These are phyloP conservation scores for Coemansia sp. DNA, from an alignment of 192 early-diverging fungal species.

Conservation along the genomic window DNA sequence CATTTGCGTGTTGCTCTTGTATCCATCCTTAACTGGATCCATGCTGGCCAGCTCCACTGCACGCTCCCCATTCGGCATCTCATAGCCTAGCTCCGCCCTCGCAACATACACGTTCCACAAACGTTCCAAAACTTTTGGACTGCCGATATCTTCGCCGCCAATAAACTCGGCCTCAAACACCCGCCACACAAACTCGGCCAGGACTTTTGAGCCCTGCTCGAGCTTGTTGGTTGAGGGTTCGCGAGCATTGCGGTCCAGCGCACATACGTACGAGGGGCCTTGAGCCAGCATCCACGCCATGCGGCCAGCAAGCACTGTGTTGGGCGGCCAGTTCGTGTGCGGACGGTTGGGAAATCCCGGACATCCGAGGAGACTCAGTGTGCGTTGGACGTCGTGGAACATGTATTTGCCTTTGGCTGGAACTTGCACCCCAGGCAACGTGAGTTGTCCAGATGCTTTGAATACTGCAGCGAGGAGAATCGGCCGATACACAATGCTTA, in stretches of 20 bases:
- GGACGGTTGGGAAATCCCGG: conserved; percentile 22
- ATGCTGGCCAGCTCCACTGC: conserved; percentile 28
- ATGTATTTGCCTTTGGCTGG: conserved; percentile 36
- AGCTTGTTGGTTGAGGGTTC: background rate
- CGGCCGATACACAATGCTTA: conserved; percentile 29
- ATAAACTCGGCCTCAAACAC: conserved; percentile 48
- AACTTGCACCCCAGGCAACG: conserved; percentile 30
- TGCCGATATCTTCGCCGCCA: conserved; percentile 30
- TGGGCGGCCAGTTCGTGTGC: conserved; percentile 34
- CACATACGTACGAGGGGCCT: conserved; percentile 20
- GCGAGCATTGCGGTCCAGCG: conserved; percentile 8
- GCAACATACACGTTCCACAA: conserved; percentile 39
- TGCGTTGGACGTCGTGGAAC: conserved; percentile 48
- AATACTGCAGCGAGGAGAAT: conserved; percentile 41
- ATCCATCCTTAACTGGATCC: conserved; percentile 23
- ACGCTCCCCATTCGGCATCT: conserved; percentile 17
- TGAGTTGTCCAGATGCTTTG: conserved; percentile 21
- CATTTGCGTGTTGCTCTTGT: conserved; percentile 48
- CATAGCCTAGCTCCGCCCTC: background rate
- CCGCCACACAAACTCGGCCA: conserved; percentile 46
- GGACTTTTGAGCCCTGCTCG: conserved; percentile 7
- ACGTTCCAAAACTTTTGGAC: conserved; percentile 21
- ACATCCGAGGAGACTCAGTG: conserved; percentile 18
- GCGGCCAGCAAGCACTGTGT: conserved; percentile 27
- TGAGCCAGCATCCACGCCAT: conserved; percentile 46